Percentiles rank a stretch among this genome's conserved stretches.
phyloP scores from a whole-genome alignment of 129 eudicot species.

The Ambrosia trifida region DNA sequence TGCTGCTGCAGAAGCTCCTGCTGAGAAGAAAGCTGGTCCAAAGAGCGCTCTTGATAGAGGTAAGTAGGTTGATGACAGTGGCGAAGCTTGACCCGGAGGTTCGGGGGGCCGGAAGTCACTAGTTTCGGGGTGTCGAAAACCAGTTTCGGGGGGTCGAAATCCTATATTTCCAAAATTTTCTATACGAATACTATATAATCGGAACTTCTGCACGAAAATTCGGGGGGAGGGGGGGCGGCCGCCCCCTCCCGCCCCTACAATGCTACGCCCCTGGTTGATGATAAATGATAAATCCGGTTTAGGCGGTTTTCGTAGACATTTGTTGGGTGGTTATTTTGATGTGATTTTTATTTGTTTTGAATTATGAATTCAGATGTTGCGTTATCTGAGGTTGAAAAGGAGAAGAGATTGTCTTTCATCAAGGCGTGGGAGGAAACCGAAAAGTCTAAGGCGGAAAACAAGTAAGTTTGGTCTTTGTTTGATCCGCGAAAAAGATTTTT shows the following conservation, averaged over 20 bases:
- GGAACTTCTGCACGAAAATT: too few relatives aligned
- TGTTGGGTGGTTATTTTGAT: background rate
- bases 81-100: too few relatives aligned
- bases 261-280: too few relatives aligned
- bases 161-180: too few relatives aligned
- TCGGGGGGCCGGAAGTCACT: too few relatives aligned
- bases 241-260: too few relatives aligned
- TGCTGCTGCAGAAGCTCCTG: conserved; percentile 46
- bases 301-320: background rate
- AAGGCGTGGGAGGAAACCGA: conserved; percentile 96
- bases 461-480: conserved; percentile 44
- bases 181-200: too few relatives aligned
- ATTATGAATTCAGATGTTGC: conserved; percentile 58
- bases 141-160: too few relatives aligned
- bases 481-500: background rate
- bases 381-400: conserved; percentile 65
- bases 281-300: background rate
- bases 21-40: conserved; percentile 44
- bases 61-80: conserved; percentile 27
- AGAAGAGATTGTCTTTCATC: conserved; percentile 74
- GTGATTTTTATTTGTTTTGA: background rate
- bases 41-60: conserved; percentile 64
- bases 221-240: too few relatives aligned
- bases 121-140: too few relatives aligned
- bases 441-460: conserved; percentile 72